Conservation (phyloP, 768 basidiomycete genomes). For the Lyophyllum semitale region DNA sequence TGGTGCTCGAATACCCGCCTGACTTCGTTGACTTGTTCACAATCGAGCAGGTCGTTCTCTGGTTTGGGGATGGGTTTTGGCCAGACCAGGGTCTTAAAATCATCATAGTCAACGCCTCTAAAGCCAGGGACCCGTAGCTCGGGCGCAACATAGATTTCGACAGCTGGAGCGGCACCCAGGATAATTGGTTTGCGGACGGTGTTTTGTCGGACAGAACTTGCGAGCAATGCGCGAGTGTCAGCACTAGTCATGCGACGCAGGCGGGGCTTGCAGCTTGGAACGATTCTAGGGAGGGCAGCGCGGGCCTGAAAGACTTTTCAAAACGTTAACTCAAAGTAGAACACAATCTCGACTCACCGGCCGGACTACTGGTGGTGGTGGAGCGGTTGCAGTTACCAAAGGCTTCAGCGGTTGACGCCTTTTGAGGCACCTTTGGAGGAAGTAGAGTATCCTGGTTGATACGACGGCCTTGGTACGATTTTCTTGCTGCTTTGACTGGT, state of each 20-base stretch:
- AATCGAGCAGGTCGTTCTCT: too few species aligned
- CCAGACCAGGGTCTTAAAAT: slow-evolving; percentile 5
- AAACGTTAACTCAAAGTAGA: neutral
- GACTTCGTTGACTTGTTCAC: neutral
- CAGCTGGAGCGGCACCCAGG: neutral
- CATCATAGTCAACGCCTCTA: slow-evolving; percentile 7
- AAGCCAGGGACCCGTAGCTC: neutral
- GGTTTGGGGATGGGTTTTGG: neutral
- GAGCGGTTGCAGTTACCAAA: too few species aligned
- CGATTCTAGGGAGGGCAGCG: slow-evolving; percentile 9
- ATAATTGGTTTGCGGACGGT: neutral
- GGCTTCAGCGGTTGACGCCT: neutral
- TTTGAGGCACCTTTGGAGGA: neutral
- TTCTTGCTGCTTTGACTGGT: neutral
- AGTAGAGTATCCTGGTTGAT: neutral
- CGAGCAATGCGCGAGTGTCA: slow-evolving; percentile 10
- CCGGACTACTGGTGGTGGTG: neutral
- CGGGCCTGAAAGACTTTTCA: neutral
- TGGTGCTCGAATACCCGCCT: neutral
- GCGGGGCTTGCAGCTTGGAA: slow-evolving; percentile 8
- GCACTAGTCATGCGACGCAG: slow-evolving; percentile 17
- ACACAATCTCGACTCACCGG: neutral
- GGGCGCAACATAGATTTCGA: neutral
- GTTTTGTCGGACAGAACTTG: slow-evolving; percentile 11
- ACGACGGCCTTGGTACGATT: neutral